phyloP scores from a whole-genome alignment of 2,329 filamentous ascomycete species.

The Colletotrichum brevisporum region DNA sequence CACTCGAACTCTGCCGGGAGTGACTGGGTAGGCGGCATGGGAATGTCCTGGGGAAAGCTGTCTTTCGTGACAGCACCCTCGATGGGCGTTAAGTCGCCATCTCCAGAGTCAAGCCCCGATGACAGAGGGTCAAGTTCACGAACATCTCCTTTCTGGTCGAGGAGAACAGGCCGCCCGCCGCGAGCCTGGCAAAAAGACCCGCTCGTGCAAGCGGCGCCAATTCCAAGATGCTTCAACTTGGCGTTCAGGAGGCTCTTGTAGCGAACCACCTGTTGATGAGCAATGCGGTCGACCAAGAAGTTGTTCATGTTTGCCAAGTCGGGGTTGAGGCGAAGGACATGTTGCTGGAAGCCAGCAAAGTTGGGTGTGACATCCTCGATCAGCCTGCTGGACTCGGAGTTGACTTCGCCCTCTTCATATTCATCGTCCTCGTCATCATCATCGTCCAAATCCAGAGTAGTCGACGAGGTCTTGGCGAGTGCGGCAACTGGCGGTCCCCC shows the following conservation, averaged over 20 bases:
- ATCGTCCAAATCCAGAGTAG: conserved; percentile 50
- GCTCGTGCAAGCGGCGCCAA: conserved; percentile 73
- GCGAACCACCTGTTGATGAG: conserved; percentile 82
- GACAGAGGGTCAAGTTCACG: conserved; percentile 71
- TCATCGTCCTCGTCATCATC: conserved; percentile 75
- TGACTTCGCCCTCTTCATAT: conserved; percentile 71
- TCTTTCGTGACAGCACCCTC: conserved; percentile 80
- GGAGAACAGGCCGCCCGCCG: conserved; percentile 74
- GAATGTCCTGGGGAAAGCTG: conserved; percentile 85
- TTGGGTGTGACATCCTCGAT: conserved; percentile 80
- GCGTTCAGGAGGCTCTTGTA: conserved; percentile 83
- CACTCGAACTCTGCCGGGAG: conserved; percentile 93
- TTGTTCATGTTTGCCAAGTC: conserved; percentile 67
- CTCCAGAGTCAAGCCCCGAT: conserved; percentile 60
- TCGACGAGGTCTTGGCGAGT: conserved; percentile 53
- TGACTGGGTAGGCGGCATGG: conserved; percentile 81
- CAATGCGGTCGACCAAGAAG: conserved; percentile 84
- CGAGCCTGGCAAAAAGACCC: conserved; percentile 74
- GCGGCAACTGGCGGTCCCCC: conserved; percentile 69
- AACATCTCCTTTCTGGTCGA: conserved; percentile 72
- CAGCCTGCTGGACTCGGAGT: conserved; percentile 72
- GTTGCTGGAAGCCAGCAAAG: conserved; percentile 80
- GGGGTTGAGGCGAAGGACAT: conserved; percentile 83
- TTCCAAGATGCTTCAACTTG: conserved; percentile 78
- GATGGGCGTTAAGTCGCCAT: conserved; percentile 76